Evolutionary conservation across 805 yeast genomes (phyloP), one percentile per base, ranked within the genome.

Genomic region (Lipomyces mesembrius): DNA sequence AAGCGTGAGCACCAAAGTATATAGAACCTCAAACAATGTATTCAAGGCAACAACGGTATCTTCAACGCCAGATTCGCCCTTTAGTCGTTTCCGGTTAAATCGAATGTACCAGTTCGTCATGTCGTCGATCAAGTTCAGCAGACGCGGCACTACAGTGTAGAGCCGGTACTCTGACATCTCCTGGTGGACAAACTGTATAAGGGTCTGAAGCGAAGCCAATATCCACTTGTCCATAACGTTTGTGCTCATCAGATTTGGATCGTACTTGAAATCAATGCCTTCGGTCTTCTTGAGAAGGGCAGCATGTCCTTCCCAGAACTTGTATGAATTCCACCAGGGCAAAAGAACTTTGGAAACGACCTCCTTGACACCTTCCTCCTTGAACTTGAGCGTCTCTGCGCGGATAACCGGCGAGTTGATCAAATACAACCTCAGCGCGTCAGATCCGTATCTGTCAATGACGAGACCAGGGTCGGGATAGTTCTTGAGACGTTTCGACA

Each of bases 181-280:
- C 66, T 81, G 79, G 79, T 94, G 97, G 74, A 95, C 91, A 77
- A 84, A 91, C 77, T 86, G 85, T 73, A 95, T 87, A 77, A 95
- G 85, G 11, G 97, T 88, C 84, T 95, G 99, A 78, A 92, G 83
- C n/a, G 97, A 91, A 6, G 99, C 98, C 78, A 93, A 82, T 75
- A 95, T 85, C 99, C 99, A 95, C 80, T 85, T 88, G 82, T 95
- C 99, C 98, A 95, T 93, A 70, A 94, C 97, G 75, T 95, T 95
- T 57, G 84, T 87, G 61, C 96, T 88, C 35, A 14, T 57, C 67
- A 88, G 79, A 3, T 79, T 68, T 35, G 89, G 85, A 75, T 93
- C 89, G 79, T 87, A 93, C 73, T 84, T 82, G 83, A 90, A 95
- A 61, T 87, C 91, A 69, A 84, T 77, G 63, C 84, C 85, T 59